Conservation (phyloP, 371 early-diverging fungal species). For the Mortierella sp. region DNA sequence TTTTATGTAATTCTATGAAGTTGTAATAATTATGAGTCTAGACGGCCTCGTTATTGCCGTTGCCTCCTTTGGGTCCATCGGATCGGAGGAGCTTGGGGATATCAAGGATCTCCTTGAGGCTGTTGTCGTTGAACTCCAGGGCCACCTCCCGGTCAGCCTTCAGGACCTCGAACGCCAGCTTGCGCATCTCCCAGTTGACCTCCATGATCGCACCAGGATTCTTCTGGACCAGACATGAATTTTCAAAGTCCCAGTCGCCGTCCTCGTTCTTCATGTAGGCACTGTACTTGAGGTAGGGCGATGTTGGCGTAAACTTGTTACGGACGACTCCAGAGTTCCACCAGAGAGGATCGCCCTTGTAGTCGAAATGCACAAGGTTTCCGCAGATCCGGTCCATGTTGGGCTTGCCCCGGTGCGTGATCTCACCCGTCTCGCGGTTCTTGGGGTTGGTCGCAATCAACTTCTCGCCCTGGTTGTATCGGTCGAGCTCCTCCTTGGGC, state of each 20-base stretch:
- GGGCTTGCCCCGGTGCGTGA: constrained; percentile 45
- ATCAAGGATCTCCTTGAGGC: constrained; percentile 24
- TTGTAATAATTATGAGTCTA: constrained; percentile 19
- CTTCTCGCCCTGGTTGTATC: constrained; percentile 32
- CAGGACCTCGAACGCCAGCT: constrained; percentile 37
- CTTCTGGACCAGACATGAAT: constrained; percentile 34
- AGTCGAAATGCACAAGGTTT: constrained; percentile 63
- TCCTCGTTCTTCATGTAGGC: constrained; percentile 54
- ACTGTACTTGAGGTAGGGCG: constrained; percentile 41
- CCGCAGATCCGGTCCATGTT: constrained; percentile 67
- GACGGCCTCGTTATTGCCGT: constrained; percentile 39
- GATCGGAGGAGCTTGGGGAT: constrained; percentile 28
- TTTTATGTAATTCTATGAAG: neutral
- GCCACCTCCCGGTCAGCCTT: constrained; percentile 34
- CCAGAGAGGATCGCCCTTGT: constrained; percentile 61
- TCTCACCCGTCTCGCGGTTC: neutral
- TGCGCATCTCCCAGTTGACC: constrained; percentile 43
- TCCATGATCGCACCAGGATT: constrained; percentile 42
- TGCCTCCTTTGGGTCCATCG: constrained; percentile 45
- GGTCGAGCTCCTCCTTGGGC: constrained; percentile 42
- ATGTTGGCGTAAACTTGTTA: constrained; percentile 52
- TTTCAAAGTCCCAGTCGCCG: constrained; percentile 43
- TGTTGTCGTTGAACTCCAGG: constrained; percentile 16
- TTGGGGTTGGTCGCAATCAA: constrained; percentile 32
- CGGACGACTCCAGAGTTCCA: constrained; percentile 67